These are phyloP conservation scores for Elymus sibiricus DNA, from an alignment of 176 grass and related monocot species.

Conservation along the genomic window DNA sequence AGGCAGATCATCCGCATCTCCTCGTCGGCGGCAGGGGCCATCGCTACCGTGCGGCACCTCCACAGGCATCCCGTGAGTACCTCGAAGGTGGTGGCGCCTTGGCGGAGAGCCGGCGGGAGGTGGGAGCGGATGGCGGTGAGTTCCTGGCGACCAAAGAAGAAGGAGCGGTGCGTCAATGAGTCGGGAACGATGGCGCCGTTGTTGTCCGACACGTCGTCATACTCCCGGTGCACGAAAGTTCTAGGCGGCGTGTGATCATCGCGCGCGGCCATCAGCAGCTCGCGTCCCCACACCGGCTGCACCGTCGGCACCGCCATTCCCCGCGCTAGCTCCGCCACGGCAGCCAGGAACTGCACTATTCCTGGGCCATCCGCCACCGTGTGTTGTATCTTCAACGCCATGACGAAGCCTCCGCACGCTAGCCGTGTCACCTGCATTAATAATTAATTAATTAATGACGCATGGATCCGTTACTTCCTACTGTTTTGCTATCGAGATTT, in stretches of 20 bases:
- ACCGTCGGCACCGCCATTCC: constrained; percentile 33
- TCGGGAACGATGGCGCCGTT: constrained; percentile 1
- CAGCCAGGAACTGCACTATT: constrained; percentile 45
- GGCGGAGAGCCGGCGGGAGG: constrained; percentile 17
- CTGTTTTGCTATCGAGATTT: no score
- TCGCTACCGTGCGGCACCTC: constrained; percentile 60
- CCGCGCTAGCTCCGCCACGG: constrained; percentile 54
- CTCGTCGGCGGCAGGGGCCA: constrained; percentile 46
- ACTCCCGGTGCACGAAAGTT: constrained; percentile 54
- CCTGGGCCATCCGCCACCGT: constrained; percentile 51
- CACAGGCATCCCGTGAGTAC: constrained; percentile 65
- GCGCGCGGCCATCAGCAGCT: constrained; percentile 38
- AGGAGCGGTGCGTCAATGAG: constrained; percentile 49
- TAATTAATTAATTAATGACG: no score
- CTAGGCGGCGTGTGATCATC: neutral
- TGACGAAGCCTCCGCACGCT: constrained; percentile 54
- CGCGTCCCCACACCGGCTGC: constrained; percentile 46
- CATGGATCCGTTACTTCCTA: no score
- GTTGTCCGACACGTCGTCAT: constrained; percentile 37
- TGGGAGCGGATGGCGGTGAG: constrained; percentile 32
- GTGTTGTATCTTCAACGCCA: constrained; percentile 42
- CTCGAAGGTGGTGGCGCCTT: constrained; percentile 58
- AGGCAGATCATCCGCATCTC: constrained; percentile 70
- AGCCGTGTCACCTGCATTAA: constrained; percentile 57
- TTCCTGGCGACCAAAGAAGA: constrained; percentile 55